Conservation (phyloP, 306 rosid species). For the Ziziphus jujuba region DNA sequence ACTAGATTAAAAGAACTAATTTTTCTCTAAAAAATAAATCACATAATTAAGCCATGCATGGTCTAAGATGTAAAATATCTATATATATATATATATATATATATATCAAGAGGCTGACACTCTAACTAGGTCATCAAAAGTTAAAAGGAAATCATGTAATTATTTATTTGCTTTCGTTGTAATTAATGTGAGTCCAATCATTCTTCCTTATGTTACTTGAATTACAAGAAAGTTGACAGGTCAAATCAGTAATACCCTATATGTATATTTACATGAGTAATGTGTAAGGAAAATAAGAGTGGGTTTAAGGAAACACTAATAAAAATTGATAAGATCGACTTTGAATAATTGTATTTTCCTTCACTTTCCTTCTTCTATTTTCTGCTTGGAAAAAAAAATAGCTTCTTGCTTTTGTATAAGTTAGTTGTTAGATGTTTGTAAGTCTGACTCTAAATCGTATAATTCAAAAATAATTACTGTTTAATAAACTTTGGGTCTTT, state of each 20-base stretch:
- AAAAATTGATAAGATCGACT: no score
- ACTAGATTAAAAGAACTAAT: neutral
- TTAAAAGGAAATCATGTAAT: neutral
- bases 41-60: neutral
- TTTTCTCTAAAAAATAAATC: neutral
- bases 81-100: no score
- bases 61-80: no score
- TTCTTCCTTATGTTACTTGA: neutral
- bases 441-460: no score
- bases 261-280: neutral
- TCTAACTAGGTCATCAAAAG: neutral
- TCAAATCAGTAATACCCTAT: slow-evolving; percentile 14
- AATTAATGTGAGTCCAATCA: neutral
- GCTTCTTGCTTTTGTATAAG: no score
- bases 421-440: no score
- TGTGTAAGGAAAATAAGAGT: slow-evolving; percentile 17
- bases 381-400: no score
- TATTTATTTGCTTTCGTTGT: neutral
- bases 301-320: neutral
- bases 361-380: no score
- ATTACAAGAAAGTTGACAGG: slow-evolving; percentile 10
- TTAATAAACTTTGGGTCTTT: no score
- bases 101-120: no score
- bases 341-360: no score
- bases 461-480: no score